A percentile compares a stretch with the other conserved stretches of the same genome.
These are phyloP conservation scores for Tetracladium setigerum DNA, from an alignment of 495 filamentous ascomycete genomes.

Conservation along the genomic window DNA sequence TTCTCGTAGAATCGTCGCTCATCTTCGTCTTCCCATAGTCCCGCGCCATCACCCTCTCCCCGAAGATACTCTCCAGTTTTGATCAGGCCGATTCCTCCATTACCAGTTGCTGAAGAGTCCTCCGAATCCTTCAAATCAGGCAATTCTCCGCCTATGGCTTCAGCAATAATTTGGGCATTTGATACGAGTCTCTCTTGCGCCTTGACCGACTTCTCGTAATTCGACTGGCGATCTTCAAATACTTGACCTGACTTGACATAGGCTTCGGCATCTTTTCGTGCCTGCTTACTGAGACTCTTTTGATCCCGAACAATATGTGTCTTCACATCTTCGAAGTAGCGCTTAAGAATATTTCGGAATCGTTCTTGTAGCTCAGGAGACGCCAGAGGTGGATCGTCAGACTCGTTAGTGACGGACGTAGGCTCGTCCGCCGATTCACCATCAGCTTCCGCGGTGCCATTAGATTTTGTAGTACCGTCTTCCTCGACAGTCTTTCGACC, in stretches of 20 bases:
- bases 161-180: slow-evolving; percentile 87
- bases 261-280: slow-evolving; percentile 90
- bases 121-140: slow-evolving; percentile 83
- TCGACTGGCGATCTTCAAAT: slow-evolving; percentile 94
- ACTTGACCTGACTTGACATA: slow-evolving; percentile 99
- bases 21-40: slow-evolving; percentile 99
- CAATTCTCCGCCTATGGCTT: slow-evolving; percentile 88
- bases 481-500: slow-evolving; percentile 78
- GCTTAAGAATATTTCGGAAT: slow-evolving; percentile 79
- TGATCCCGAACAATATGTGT: slow-evolving; percentile 83
- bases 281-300: slow-evolving; percentile 72
- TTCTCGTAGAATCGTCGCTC: slow-evolving; percentile 98
- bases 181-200: slow-evolving; percentile 82
- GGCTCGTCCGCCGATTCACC: slow-evolving; percentile 35
- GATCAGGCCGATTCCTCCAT: slow-evolving; percentile 82
- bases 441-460: slow-evolving; percentile 38
- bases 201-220: slow-evolving; percentile 89
- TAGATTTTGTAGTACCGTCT: slow-evolving; percentile 62
- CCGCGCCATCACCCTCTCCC: slow-evolving; percentile 83
- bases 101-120: slow-evolving; percentile 46
- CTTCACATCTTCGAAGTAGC: slow-evolving; percentile 93
- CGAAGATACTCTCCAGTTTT: slow-evolving; percentile 91
- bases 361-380: slow-evolving; percentile 71
- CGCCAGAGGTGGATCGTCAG: slow-evolving; percentile 64
- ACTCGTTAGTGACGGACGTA: slow-evolving; percentile 30